Evolutionary conservation across 1,284 basidiomycete genomes (phyloP).

Genomic region (Wallemia mellicola): DNA sequence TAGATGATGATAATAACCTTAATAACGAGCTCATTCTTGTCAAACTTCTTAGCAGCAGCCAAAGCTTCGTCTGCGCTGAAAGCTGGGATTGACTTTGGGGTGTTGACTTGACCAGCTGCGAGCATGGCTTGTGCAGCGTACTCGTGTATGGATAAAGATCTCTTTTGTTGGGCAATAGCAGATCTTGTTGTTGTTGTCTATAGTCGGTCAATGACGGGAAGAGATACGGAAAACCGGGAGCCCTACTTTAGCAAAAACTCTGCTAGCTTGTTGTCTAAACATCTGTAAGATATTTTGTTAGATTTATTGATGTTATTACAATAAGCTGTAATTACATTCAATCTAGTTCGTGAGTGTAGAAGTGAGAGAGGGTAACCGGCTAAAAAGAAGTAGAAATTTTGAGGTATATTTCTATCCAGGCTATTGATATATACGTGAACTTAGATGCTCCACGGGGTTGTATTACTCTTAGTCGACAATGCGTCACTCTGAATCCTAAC

Average conservation of each 20-base stretch:
- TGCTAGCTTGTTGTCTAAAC: slow-evolving; percentile 1
- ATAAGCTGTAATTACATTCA: not conserved
- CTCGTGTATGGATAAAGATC: slow-evolving; percentile 91
- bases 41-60: slow-evolving; percentile 61
- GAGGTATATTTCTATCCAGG: not conserved
- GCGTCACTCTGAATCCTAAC: not conserved
- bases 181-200: not conserved
- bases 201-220: not conserved
- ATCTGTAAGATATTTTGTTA: not conserved
- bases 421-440: not conserved
- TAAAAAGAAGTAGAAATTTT: not conserved
- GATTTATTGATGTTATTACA: not conserved
- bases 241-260: not conserved
- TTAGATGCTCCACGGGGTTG: not conserved
- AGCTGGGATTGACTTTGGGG: slow-evolving; percentile 71
- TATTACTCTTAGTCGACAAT: not conserved
- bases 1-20: not conserved
- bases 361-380: not conserved
- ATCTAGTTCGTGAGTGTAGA: not conserved
- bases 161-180: slow-evolving; percentile 30
- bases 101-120: slow-evolving; percentile 13
- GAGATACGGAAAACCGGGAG: not conserved
- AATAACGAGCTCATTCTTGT: slow-evolving; percentile 17
- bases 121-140: slow-evolving; percentile 19
- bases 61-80: slow-evolving; percentile 70